These are phyloP conservation scores for Solanum etuberosum DNA, from an alignment of 257 asterid genomes.

Conservation along the genomic window DNA sequence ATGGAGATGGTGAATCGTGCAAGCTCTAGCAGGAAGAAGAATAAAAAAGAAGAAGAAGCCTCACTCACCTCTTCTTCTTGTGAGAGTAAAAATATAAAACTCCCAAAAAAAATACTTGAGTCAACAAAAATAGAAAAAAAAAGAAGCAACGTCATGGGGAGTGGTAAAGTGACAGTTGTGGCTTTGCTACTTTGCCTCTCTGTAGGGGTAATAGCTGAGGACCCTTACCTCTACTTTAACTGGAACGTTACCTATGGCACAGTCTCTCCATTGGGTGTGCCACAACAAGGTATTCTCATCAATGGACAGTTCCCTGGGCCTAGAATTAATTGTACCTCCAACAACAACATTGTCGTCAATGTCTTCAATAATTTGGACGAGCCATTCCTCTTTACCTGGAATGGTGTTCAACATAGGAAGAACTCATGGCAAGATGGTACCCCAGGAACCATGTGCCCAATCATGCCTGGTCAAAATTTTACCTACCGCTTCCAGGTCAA, in stretches of 20 bases:
- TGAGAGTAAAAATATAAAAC: neutral
- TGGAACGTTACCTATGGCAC: slow-evolving; percentile 46
- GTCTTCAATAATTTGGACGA: slow-evolving; percentile 44
- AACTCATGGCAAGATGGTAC: slow-evolving; percentile 57
- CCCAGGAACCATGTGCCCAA: slow-evolving; percentile 49
- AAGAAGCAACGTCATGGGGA: neutral
- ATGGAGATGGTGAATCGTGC: neutral
- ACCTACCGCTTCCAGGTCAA: slow-evolving; percentile 47
- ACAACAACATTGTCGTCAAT: slow-evolving; percentile 48
- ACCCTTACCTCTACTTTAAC: slow-evolving; percentile 24
- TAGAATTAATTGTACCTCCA: slow-evolving; percentile 40
- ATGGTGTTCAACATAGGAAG: slow-evolving; percentile 43
- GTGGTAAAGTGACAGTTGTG: neutral
- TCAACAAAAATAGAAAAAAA: neutral
- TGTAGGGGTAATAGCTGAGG: slow-evolving; percentile 25
- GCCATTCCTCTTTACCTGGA: slow-evolving; percentile 43
- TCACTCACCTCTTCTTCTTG: neutral
- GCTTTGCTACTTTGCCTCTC: slow-evolving; percentile 25
- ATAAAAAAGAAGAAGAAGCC: neutral
- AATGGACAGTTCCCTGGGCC: slow-evolving; percentile 48
- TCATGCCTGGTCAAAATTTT: slow-evolving; percentile 37
- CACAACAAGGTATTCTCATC: slow-evolving; percentile 45
- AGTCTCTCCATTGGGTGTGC: slow-evolving; percentile 41
- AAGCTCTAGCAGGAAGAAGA: slow-evolving; percentile 2
- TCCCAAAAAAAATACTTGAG: neutral